A percentile compares a stretch with the other conserved stretches of the same genome.
phyloP scores from a whole-genome alignment of 495 filamentous ascomycete species.

The Hypoxylon cercidicola region DNA sequence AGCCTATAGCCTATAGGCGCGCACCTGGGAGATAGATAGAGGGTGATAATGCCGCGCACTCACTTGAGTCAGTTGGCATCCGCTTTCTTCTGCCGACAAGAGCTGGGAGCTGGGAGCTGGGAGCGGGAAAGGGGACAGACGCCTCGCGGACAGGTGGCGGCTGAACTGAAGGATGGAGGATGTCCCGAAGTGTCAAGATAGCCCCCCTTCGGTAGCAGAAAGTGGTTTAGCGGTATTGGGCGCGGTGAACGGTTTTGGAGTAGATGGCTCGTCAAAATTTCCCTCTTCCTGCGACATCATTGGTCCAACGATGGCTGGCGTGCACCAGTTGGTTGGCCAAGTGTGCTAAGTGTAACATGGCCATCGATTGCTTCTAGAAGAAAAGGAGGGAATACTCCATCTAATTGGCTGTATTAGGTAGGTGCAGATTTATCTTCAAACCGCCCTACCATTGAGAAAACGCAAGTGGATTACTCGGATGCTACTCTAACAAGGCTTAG shows the following conservation, averaged over 20 bases:
- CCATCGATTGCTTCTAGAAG: constrained; percentile 33
- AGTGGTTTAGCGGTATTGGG: constrained; percentile 41
- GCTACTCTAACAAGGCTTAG: constrained; percentile 3
- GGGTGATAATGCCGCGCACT: constrained; percentile 21
- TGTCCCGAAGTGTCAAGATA: constrained; percentile 38
- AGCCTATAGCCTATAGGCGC: constrained; percentile 8
- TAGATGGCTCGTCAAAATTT: constrained; percentile 25
- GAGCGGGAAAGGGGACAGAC: constrained; percentile 26
- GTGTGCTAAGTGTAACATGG: constrained; percentile 28
- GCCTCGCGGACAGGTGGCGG: constrained; percentile 27
- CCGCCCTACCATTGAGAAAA: constrained; percentile 15
- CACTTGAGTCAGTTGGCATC: constrained; percentile 29
- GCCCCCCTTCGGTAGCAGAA: constrained; percentile 42
- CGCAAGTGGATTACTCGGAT: constrained; percentile 12
- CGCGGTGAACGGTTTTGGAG: constrained; percentile 41
- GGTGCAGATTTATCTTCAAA: constrained; percentile 10
- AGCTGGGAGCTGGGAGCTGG: not conserved
- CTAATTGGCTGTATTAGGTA: constrained; percentile 15
- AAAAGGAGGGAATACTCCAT: not conserved
- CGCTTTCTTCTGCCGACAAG: constrained; percentile 16
- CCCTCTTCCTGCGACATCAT: constrained; percentile 12
- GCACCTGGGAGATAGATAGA: not conserved
- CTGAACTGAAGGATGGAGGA: constrained; percentile 41
- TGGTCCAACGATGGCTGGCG: constrained; percentile 23
- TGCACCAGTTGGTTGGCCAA: constrained; percentile 3